Conservation (phyloP, 1,284 basidiomycete species). For the Cryptococcus sp. region DNA sequence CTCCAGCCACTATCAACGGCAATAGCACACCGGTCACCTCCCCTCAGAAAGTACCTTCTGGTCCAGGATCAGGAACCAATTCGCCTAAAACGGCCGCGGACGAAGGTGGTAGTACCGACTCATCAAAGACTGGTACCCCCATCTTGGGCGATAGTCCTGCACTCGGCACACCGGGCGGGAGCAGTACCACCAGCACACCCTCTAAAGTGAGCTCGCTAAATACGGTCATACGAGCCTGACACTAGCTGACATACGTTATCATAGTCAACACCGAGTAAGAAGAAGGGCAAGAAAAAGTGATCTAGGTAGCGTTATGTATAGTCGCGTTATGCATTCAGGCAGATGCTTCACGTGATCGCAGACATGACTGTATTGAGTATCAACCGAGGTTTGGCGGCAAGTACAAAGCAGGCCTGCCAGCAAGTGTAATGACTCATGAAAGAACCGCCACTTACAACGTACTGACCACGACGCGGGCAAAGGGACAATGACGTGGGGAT, state of each 20-base stretch:
- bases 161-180: background rate
- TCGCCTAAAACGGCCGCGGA: background rate
- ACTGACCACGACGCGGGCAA: no score
- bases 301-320: no score
- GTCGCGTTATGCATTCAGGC: no score
- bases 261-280: constrained; percentile 37
- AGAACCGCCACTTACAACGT: no score
- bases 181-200: constrained; percentile 22
- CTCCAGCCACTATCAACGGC: constrained; percentile 2
- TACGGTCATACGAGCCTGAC: no score
- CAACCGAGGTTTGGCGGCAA: no score
- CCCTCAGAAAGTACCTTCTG: constrained; percentile 7
- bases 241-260: background rate
- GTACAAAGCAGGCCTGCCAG: no score
- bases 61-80: background rate
- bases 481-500: no score
- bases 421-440: no score
- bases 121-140: constrained; percentile 11
- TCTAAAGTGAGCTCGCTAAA: constrained; percentile 10
- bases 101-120: constrained; percentile 6
- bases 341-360: no score
- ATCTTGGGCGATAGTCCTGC: constrained; percentile 1
- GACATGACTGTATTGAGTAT: no score
- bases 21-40: constrained; percentile 2
- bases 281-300: constrained; percentile 43